phyloP scores from a whole-genome alignment of 495 filamentous ascomycete species.

The Aspergillus bridgeri region DNA sequence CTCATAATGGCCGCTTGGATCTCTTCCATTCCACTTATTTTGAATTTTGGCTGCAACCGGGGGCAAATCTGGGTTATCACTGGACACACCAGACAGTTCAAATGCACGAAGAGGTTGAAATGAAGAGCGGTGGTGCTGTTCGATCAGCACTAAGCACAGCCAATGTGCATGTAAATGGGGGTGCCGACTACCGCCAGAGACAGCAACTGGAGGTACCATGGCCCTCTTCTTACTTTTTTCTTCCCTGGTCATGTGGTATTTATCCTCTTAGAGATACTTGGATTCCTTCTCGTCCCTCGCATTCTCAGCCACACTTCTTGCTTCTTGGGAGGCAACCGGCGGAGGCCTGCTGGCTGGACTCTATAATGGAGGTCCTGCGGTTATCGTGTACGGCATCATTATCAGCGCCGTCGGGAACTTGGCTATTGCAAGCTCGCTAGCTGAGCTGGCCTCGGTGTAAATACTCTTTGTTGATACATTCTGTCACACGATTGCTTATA shows the following conservation, averaged over 20 bases:
- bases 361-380: conserved; percentile 29
- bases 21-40: neutral
- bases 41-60: neutral
- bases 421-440: conserved; percentile 27
- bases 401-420: conserved; percentile 25
- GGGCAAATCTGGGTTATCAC: neutral
- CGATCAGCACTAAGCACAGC: conserved; percentile 16
- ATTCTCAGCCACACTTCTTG: conserved; percentile 31
- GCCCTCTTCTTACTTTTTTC: too few species aligned
- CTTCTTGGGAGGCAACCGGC: conserved; percentile 35
- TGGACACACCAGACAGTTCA: neutral
- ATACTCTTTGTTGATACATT: neutral
- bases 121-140: conserved; percentile 22
- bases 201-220: conserved; percentile 23
- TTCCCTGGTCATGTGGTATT: neutral
- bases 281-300: conserved; percentile 33
- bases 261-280: conserved; percentile 30
- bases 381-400: conserved; percentile 29
- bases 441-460: conserved; percentile 38
- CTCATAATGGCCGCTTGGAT: too few species aligned
- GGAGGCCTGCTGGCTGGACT: conserved; percentile 25
- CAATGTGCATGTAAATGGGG: conserved; percentile 13
- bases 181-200: conserved; percentile 19
- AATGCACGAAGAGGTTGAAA: conserved; percentile 22
- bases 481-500: neutral